Base-by-base conservation (phyloP, 2,329 filamentous ascomycete genomes). In the Sordariomycetes sp. region DNA sequence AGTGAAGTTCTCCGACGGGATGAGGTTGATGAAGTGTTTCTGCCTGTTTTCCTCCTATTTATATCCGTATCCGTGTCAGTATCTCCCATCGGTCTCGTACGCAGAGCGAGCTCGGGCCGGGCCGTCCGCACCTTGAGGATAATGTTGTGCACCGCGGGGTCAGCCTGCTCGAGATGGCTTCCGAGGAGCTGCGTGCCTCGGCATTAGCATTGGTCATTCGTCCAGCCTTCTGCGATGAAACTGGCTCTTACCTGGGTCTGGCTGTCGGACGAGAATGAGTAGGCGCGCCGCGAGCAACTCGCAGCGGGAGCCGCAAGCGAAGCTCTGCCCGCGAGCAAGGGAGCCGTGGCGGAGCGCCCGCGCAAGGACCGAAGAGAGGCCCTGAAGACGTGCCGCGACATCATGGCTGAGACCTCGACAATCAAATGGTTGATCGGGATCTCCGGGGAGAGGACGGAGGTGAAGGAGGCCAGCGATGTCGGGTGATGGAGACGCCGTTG, bases 1-100 rank as follows among this genome's bases (percentile, higher is more conserved):
- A 28, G 90, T 96, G 68, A 96, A 95, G 75, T 96, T 96, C 74
- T 96, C 90, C 7, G 90, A 96, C 22, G 90, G 90, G 63, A 96
- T 96, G 59, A 96, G 79, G 72, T 97, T 97, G 76, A 99, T 96
- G 68, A 96, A 99, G 72, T 97, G 90, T 73, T 96, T 95, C 73
- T 99, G 94, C 64, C 94, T 83, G 64, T 81, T 81, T 82, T 97
- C 97, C 78, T 99, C 94, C 89, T 96, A 39, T 12, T 12, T 12
- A 54, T 17, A 25, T 39, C 12, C 32, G 22, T 13, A 34, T 36
- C 54, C 42, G 50, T 28, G 24, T 55, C 32, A 53, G 52, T 25
- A 13, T 13, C n/a, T 17, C 17, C 22, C 22, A 42, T 12, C 17
- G 17, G 28, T 60, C 55, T 36, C 56, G 50, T 17, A 8, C 36